Evolutionary conservation across 1,284 basidiomycete genomes (phyloP), one percentile per base, ranked within the genome.

Genomic region (Ceratobasidium sp.): DNA sequence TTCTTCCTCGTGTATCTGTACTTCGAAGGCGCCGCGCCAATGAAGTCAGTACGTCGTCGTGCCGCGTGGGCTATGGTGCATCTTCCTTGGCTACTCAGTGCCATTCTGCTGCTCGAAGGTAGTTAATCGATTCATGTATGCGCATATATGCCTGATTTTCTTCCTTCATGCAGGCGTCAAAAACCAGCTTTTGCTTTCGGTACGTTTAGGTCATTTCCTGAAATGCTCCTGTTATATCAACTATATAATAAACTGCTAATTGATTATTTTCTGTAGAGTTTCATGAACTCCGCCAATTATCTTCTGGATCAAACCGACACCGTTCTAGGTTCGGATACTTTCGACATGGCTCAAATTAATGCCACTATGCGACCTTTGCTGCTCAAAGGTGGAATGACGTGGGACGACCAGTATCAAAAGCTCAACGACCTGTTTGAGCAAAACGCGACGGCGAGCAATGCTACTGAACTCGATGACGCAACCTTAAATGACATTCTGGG

Each of bases 161-260:
- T 11, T 15, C 28, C 3, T 4, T 13, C 5, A 51, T 56, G 17
- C 28, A 75, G 73, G 49, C 8, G 73, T 75, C 61, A 75, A 75
- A 26, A 75, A 65, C 23, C 73, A 75, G n/a, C 49, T 75, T 20
- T 23, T 75, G 11, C 73, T 75, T 33, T 37, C 73, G 61, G 73
- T 74, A 39, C 20, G 69, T 51, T 51, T 23, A 8, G 49, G n/a
- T 15, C 1, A 1, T 53, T 20, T 10, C 31, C 23, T 13, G 20
- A 39, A 8, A 26, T 23, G 4, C 42, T 8, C 11, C 42, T 15
- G 37, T 23, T 31, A 8, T 31, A 23, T 2, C 37, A 11, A 8
- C n/a, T 28, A 8, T 7, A 20, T 45, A 3, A 63, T n/a, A 10
- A 6, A 47, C 5, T 26, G 13, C 13, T 5, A 20, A 4, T 58